A percentile compares a stretch with the other conserved stretches of the same genome.
Conservation (phyloP, 495 filamentous ascomycete species). For the Cercophora scortea region DNA sequence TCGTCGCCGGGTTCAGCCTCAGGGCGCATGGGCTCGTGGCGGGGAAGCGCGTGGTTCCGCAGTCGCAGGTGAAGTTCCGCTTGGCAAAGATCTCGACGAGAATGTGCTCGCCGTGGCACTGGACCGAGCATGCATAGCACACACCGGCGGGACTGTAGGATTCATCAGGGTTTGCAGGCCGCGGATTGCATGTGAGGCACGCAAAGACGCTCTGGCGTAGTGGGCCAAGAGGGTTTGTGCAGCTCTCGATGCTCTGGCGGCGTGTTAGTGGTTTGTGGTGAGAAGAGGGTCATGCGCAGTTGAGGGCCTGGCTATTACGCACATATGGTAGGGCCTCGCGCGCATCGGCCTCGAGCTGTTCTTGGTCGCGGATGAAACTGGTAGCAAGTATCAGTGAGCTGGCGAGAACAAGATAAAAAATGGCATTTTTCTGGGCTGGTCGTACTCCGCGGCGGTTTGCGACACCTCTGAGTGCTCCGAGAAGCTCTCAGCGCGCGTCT, state of each 20-base stretch:
- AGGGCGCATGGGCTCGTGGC: conserved; percentile 64
- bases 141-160: conserved; percentile 72
- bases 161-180: conserved; percentile 50
- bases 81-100: conserved; percentile 96
- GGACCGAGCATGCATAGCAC: conserved; percentile 94
- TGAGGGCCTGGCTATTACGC: background rate
- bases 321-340: conserved; percentile 92
- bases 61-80: conserved; percentile 93
- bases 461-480: conserved; percentile 63
- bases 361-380: conserved; percentile 83
- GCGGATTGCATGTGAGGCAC: conserved; percentile 87
- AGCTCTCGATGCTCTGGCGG: conserved; percentile 75
- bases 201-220: conserved; percentile 83
- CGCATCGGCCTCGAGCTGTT: conserved; percentile 87
- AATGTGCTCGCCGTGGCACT: conserved; percentile 91
- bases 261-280: background rate
- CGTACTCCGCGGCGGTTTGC: conserved; percentile 82
- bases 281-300: background rate
- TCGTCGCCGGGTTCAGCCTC: conserved; percentile 64
- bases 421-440: background rate
- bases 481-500: conserved; percentile 45
- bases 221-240: conserved; percentile 78
- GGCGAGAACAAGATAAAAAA: background rate
- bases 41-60: conserved; percentile 77
- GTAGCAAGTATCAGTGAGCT: background rate